Evolutionary conservation across 495 filamentous ascomycete genomes (phyloP).

Genomic region (Lindgomyces ingoldianus): DNA sequence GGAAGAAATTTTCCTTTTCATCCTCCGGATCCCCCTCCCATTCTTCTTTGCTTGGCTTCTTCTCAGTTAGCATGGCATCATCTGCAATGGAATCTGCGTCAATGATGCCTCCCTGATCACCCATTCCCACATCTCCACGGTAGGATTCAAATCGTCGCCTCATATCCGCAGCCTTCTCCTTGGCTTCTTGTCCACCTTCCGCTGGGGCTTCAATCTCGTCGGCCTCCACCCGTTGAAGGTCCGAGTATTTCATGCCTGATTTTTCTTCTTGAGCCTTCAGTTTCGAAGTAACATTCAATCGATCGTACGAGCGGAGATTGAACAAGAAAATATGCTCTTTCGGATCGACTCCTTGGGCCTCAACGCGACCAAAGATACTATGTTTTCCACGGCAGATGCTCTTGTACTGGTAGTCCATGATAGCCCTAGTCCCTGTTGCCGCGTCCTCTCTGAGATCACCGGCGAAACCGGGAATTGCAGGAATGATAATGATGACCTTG

Average conservation of each 20-base stretch:
- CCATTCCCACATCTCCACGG: slow-evolving; percentile 50
- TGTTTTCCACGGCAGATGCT: slow-evolving; percentile 88
- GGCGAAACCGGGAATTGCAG: slow-evolving; percentile 89
- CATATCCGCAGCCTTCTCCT: slow-evolving; percentile 51
- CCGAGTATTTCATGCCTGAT: slow-evolving; percentile 78
- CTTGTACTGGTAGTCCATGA: slow-evolving; percentile 99
- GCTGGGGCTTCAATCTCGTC: slow-evolving; percentile 80
- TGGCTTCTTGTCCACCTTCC: slow-evolving; percentile 59
- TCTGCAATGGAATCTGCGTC: slow-evolving; percentile 73
- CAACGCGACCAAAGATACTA: slow-evolving; percentile 80
- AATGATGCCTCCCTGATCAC: slow-evolving; percentile 45
- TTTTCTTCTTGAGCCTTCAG: slow-evolving; percentile 70
- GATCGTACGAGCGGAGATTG: slow-evolving; percentile 86
- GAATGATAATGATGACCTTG: slow-evolving; percentile 84
- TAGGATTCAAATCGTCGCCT: slow-evolving; percentile 62
- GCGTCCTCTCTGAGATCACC: slow-evolving; percentile 82
- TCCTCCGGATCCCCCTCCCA: slow-evolving; percentile 72
- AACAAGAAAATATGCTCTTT: slow-evolving; percentile 82
- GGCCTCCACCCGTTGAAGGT: slow-evolving; percentile 81
- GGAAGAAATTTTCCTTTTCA: slow-evolving; percentile 84
- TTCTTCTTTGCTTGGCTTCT: slow-evolving; percentile 64
- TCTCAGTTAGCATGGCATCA: slow-evolving; percentile 73
- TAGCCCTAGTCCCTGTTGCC: slow-evolving; percentile 79
- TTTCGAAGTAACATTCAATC: slow-evolving; percentile 75
- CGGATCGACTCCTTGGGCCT: slow-evolving; percentile 77